phyloP scores from a whole-genome alignment of 2,329 filamentous ascomycete genomes.

The Gaeumannomyces tritici region DNA sequence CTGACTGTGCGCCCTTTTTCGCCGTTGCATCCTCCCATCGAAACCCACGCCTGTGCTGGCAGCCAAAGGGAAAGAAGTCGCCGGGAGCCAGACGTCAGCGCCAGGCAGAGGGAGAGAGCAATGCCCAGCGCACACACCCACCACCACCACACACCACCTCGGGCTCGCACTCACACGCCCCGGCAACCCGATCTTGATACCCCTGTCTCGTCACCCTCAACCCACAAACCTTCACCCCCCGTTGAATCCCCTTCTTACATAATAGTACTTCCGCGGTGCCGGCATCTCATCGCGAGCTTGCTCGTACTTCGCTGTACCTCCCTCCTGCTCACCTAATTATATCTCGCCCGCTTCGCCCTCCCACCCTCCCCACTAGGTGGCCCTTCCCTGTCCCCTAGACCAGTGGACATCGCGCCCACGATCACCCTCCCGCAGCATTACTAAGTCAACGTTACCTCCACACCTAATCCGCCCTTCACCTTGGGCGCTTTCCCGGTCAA shows the following conservation, averaged over 20 bases:
- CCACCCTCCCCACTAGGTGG: background rate
- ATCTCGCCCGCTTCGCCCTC: background rate
- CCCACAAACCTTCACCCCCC: background rate
- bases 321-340: conserved; percentile 1
- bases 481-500: background rate
- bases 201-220: background rate
- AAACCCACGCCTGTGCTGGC: background rate
- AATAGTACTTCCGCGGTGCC: background rate
- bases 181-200: background rate
- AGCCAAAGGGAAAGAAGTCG: background rate
- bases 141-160: background rate
- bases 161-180: background rate
- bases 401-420: background rate
- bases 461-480: background rate
- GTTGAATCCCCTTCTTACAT: background rate
- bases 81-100: background rate
- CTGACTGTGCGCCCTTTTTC: background rate
- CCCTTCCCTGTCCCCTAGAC: background rate
- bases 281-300: background rate
- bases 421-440: background rate
- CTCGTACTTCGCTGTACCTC: background rate
- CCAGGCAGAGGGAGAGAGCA: background rate
- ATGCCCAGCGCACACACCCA: background rate
- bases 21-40: background rate
- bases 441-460: background rate